Base-by-base conservation (phyloP, 2,329 filamentous ascomycete genomes). In the Diaporthe capsici region DNA sequence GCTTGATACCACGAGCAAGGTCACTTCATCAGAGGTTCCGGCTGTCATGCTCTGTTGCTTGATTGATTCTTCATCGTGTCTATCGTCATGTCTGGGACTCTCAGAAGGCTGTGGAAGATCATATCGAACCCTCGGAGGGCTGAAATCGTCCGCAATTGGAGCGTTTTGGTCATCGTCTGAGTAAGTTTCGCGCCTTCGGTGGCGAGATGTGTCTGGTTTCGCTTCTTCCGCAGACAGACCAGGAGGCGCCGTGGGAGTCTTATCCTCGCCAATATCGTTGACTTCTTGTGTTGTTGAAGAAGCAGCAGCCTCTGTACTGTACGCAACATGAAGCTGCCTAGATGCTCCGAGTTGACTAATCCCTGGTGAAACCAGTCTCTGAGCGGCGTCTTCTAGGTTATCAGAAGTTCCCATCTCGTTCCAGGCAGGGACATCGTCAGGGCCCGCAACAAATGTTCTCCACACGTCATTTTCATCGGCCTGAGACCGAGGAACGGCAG, bases 401-500 rank as follows among this genome's bases (percentile, higher is more conserved):
- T 49, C 49, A 65, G 49, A 71, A 49, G 22, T 9, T 34, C 15
- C 68, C 47, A 13, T 53, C 5, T 20, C 71, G 68, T 25, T 68
- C 9, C 37, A 51, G 39, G 47, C 58, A 77, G 65, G 74, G 75
- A 25, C 75, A 57, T 39, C 77, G 55, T 20, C 75, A 67, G 47
- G 57, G 53, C 34, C 60, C n/a, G 65, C 71, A n/a, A 81, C 75
- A 67, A 79, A 81, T 0, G 31, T 71, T 39, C 75, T 79, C 80
- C 81, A 82, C 10, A n/a, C 72, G n/a, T 71, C 60, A 37, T 82
- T 82, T 37, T 80, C 77, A n/a, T 72, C 71, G 47, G 76, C 76
- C 51, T 80, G 76, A 12, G 80, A 80, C 5, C 74, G n/a, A 9
- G 79, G 73, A 2, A 81, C 65, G 0, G 76, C 68, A 0, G 79